These are phyloP conservation scores for Plectosphaerella cucumerina DNA, from an alignment of 2,329 filamentous ascomycete genomes.

Conservation along the genomic window DNA sequence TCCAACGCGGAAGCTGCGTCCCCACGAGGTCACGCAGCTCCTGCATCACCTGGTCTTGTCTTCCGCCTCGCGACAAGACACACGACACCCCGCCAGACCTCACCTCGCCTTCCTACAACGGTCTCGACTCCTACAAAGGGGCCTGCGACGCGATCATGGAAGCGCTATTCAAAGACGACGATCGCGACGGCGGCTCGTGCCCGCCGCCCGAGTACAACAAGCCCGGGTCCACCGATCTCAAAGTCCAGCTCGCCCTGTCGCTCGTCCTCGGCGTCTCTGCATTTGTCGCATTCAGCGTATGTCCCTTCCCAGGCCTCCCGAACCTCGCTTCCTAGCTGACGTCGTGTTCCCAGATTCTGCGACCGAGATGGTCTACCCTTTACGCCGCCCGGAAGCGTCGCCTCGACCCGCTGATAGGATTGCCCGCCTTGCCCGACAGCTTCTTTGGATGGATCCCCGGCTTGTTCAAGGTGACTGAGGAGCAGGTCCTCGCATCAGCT, in stretches of 20 bases:
- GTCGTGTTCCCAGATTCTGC: conserved; percentile 60
- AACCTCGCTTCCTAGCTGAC: neutral
- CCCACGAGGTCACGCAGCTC: neutral
- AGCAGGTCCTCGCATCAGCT: conserved; percentile 84
- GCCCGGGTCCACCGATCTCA: conserved; percentile 25
- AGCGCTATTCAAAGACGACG: conserved; percentile 3
- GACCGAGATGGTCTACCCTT: conserved; percentile 85
- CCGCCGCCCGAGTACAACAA: conserved; percentile 12
- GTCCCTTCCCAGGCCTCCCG: conserved; percentile 18
- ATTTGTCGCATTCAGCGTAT: conserved; percentile 72
- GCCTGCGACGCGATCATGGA: conserved; percentile 10
- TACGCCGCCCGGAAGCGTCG: conserved; percentile 86
- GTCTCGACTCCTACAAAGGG: neutral
- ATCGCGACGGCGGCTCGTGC: neutral
- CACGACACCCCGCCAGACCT: neutral
- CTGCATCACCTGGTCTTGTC: conserved; percentile 2
- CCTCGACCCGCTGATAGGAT: conserved; percentile 49
- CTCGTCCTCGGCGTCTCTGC: conserved; percentile 64
- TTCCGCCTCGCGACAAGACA: neutral
- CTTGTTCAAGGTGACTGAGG: conserved; percentile 78
- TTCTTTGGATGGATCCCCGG: conserved; percentile 92
- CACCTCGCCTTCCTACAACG: too few species aligned
- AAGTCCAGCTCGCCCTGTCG: conserved; percentile 70
- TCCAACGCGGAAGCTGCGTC: too few species aligned
- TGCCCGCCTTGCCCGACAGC: conserved; percentile 77